A percentile compares a stretch with the other conserved stretches of the same genome.
phyloP scores from a whole-genome alignment of 2,329 filamentous ascomycete genomes.

The Blumeriella jaapii region DNA sequence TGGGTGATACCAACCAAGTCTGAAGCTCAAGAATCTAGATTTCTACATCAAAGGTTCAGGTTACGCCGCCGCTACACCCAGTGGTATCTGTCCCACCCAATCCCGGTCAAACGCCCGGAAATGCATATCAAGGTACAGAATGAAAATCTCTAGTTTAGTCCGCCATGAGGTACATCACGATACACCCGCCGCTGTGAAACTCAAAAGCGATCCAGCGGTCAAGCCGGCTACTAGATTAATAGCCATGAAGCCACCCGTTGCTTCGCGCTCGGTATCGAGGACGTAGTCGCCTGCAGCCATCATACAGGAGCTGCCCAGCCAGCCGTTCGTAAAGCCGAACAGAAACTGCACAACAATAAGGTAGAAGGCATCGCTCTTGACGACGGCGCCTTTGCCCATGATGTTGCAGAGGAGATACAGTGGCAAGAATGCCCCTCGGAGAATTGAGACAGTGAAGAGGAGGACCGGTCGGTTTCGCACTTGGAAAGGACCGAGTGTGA shows the following conservation, averaged over 20 bases:
- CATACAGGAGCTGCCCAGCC: constrained; percentile 79
- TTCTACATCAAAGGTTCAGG: no score
- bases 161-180: constrained; percentile 1
- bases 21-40: no score
- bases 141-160: background rate
- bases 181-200: constrained; percentile 55
- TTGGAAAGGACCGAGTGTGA: constrained; percentile 46
- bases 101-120: no score
- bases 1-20: no score
- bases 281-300: constrained; percentile 80
- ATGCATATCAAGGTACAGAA: constrained; percentile 1
- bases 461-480: constrained; percentile 50
- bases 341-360: constrained; percentile 69
- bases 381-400: constrained; percentile 57
- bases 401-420: constrained; percentile 88
- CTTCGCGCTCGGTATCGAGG: constrained; percentile 70
- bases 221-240: constrained; percentile 78
- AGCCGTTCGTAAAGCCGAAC: constrained; percentile 81
- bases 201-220: constrained; percentile 75
- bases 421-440: constrained; percentile 62
- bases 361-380: constrained; percentile 81
- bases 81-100: no score
- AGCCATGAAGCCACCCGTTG: constrained; percentile 88
- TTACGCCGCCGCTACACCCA: no score
- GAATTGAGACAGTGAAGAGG: constrained; percentile 56